Conservation (phyloP, 345 rosid species). For the Theobroma cacao region DNA sequence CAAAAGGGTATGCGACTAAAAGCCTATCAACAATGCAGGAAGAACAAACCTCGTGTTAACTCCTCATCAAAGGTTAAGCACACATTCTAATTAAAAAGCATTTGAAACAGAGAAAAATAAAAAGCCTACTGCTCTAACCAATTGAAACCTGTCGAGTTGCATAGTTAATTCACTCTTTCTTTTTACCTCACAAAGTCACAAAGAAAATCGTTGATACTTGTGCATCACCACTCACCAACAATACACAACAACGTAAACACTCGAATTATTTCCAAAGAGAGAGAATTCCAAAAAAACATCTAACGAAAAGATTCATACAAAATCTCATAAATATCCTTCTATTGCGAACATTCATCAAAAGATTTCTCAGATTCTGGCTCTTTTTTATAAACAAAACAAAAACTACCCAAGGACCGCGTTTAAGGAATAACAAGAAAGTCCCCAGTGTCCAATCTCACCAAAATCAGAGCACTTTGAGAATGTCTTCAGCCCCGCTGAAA, state of each 20-base stretch:
- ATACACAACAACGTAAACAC: background rate
- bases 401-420: background rate
- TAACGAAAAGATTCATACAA: background rate
- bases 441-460: background rate
- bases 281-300: background rate
- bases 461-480: conserved; percentile 68
- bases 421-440: background rate
- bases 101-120: background rate
- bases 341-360: background rate
- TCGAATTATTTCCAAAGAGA: background rate
- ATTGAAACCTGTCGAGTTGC: background rate
- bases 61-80: background rate
- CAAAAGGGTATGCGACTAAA: too few species aligned
- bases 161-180: background rate
- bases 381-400: background rate
- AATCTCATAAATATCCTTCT: background rate
- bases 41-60: too few species aligned
- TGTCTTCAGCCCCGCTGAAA: conserved; percentile 78
- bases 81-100: background rate
- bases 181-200: background rate
- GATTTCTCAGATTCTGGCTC: background rate
- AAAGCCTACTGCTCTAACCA: background rate
- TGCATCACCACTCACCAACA: background rate
- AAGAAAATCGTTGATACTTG: background rate
- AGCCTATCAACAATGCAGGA: too few species aligned